Evolutionary conservation across 75 land plant species (phyloP), one percentile per base, ranked within the genome.

Genomic region (Pinus tabuliformis): DNA sequence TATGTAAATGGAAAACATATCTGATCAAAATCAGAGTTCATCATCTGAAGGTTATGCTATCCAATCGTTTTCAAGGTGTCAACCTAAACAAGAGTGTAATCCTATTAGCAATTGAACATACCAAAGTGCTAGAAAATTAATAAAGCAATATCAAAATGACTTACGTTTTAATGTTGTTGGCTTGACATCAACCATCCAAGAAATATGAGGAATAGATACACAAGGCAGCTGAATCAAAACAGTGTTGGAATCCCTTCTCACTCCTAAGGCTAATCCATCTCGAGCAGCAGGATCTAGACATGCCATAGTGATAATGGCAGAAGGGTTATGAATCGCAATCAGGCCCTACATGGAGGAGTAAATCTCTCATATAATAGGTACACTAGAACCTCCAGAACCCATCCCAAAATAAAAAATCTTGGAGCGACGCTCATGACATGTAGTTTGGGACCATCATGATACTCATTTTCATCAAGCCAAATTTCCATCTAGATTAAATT

Each of bases 1-100:
- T 88, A 82, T 0, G 89, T 78, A 77, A 86, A 88, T 14, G 93
- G 87, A 4, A 89, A 80, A 49, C 91, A 94, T 16, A 93, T 24
- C 28, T 86, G 72, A 3, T 91, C 81, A 62, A 91, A 87, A 17
- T 89, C 89, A 0, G 89, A 91, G 0, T 83, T 75, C 20, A 88
- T 0, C 33, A 33, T 33, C 33, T 33, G 33, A 33, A 33, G 1
- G 2, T 33, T 33, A 33, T 33, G 33, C 33, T 33, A 1, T 33
- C 33, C 1, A 33, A 33, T 1, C 0, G 2, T 33, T 33, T 33
- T 33, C 33, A 33, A 33, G 33, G 33, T 33, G 1, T 33, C 16
- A 16, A 58, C 18, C 14, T 7, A 6, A 59, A 17, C 18, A 22
- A 33, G 33, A 33, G 33, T 33, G 28, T 62, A 62, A 22, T 13